A percentile compares a stretch with the other conserved stretches of the same genome.
Conservation (phyloP, 768 basidiomycete genomes). For the Hericium erinaceus region DNA sequence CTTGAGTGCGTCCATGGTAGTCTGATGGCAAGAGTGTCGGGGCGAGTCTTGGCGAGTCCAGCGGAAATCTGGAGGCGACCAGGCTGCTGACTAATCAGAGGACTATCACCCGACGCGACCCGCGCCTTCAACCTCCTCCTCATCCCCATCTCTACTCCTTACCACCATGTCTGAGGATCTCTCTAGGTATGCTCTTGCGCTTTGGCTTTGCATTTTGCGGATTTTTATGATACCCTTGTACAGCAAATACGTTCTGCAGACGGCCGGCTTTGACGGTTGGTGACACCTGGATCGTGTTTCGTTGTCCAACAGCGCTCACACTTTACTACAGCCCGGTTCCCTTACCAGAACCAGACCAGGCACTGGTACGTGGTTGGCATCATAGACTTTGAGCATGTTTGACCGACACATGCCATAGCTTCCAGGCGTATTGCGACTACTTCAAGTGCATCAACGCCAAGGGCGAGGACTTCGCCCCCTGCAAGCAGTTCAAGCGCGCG, state of each 20-base stretch:
- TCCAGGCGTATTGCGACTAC: slow-evolving; percentile 97
- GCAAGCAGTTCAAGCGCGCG: slow-evolving; percentile 96
- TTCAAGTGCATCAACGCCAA: slow-evolving; percentile 96
- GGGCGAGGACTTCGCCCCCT: slow-evolving; percentile 96
- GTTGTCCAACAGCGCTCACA: slow-evolving; percentile 3
- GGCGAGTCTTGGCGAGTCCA: background rate
- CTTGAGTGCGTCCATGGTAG: slow-evolving; percentile 79
- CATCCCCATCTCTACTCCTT: slow-evolving; percentile 5
- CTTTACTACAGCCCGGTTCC: slow-evolving; percentile 61
- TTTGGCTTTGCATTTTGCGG: background rate
- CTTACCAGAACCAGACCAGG: slow-evolving; percentile 88
- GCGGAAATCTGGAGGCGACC: background rate
- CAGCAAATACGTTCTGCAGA: slow-evolving; percentile 87
- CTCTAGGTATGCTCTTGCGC: slow-evolving; percentile 37
- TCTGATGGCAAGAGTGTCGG: background rate
- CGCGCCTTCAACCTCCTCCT: slow-evolving; percentile 22
- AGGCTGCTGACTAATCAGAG: background rate
- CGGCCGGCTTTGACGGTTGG: slow-evolving; percentile 88
- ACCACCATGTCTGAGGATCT: slow-evolving; percentile 54
- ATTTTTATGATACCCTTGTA: slow-evolving; percentile 12
- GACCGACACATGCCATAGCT: slow-evolving; percentile 33
- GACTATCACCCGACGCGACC: background rate
- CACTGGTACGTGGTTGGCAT: slow-evolving; percentile 64
- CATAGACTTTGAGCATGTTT: background rate
- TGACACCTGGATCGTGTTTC: slow-evolving; percentile 7